Conservation (phyloP, 179 eudicot genomes). For the Spinacia oleracea region DNA sequence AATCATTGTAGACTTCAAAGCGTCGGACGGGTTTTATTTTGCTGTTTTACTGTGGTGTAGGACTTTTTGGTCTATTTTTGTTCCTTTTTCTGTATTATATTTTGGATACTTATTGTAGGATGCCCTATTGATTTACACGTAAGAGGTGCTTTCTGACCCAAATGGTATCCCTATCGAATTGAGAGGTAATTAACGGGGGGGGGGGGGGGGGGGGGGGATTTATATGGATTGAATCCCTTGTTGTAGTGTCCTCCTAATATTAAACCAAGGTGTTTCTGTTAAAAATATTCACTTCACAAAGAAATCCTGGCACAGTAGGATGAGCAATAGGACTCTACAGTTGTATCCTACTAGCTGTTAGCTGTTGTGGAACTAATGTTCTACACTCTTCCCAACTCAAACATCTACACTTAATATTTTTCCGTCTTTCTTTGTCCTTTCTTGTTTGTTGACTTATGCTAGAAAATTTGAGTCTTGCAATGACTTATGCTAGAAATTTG, state of each 20-base stretch:
- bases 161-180: not conserved
- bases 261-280: not conserved
- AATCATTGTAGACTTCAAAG: not conserved
- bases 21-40: not conserved
- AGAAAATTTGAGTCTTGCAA: no score
- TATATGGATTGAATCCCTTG: not conserved
- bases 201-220: not conserved
- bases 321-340: not conserved
- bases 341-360: not conserved
- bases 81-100: not conserved
- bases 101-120: not conserved
- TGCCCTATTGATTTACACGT: not conserved
- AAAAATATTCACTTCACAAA: not conserved
- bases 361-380: not conserved
- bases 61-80: not conserved
- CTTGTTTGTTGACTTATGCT: not conserved
- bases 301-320: not conserved
- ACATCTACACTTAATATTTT: not conserved
- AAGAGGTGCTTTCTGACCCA: not conserved
- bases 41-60: not conserved
- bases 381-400: not conserved
- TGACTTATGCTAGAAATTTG: no score
- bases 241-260: not conserved
- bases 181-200: not conserved
- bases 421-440: not conserved